Evolutionary conservation across 1,139 yeast genomes (phyloP).

Genomic region (Suhomyces bolitotheri): DNA sequence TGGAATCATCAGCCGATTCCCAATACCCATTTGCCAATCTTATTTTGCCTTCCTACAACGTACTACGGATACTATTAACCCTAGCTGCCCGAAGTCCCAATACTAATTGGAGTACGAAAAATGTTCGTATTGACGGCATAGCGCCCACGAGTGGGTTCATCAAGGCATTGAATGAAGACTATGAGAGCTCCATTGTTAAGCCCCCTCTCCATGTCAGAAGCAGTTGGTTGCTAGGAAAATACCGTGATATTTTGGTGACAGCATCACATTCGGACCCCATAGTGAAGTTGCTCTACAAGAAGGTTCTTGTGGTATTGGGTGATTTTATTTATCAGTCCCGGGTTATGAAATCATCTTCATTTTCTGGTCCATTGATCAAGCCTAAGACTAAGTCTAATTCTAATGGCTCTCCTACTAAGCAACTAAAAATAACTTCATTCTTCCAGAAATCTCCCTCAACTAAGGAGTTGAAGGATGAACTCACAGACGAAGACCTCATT

Average conservation of each 20-base stretch:
- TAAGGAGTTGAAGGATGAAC: constrained; percentile 1
- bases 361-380: constrained; percentile 11
- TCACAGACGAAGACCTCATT: constrained; percentile 17
- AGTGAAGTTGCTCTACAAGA: constrained; percentile 7
- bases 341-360: constrained; percentile 6
- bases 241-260: constrained; percentile 9
- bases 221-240: constrained; percentile 17
- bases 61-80: constrained; percentile 34
- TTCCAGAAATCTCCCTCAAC: constrained; percentile 11
- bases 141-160: constrained; percentile 23
- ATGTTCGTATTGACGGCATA: constrained; percentile 20
- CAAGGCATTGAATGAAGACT: constrained; percentile 21
- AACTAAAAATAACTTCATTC: constrained; percentile 16
- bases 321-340: constrained; percentile 15
- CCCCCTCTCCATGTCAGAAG: constrained; percentile 27
- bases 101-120: constrained; percentile 27
- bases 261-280: constrained; percentile 3
- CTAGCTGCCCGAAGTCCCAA: constrained; percentile 30
- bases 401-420: constrained; percentile 13
- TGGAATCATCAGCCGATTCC: constrained; percentile 4
- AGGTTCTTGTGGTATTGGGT: constrained; percentile 9
- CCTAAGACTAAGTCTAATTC: not conserved
- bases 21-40: constrained; percentile 4
- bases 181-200: constrained; percentile 21
- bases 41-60: constrained; percentile 25